phyloP scores from a whole-genome alignment of 805 yeast species.

The Kluyveromyces siamensis region DNA sequence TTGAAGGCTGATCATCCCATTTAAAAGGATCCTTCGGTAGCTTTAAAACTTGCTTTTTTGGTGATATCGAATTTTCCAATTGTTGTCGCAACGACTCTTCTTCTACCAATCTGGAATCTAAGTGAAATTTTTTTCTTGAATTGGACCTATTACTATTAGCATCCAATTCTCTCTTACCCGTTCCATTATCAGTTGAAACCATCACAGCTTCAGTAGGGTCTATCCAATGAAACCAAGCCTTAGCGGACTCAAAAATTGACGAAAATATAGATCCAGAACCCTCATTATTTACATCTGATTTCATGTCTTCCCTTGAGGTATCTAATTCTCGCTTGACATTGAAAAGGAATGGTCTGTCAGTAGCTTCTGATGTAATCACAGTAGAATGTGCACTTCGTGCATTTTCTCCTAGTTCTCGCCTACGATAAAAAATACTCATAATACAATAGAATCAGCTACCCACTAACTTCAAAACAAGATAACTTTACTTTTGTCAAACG shows the following conservation, averaged over 20 bases:
- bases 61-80: constrained; percentile 4
- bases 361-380: neutral
- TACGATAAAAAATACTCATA: neutral
- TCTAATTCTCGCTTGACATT: neutral
- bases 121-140: constrained; percentile 1
- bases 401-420: neutral
- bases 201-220: neutral
- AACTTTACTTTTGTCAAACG: no score
- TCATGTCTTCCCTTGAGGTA: neutral
- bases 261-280: neutral
- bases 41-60: constrained; percentile 5
- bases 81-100: constrained; percentile 2
- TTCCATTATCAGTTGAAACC: neutral
- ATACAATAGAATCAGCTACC: neutral
- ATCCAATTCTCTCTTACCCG: neutral
- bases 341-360: neutral
- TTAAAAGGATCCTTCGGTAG: constrained; percentile 23
- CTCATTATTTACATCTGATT: neutral
- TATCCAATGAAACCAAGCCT: neutral
- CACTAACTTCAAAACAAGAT: no score
- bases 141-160: neutral
- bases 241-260: neutral
- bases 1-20: constrained; percentile 21
- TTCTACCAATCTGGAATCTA: neutral
- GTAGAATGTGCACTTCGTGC: neutral